Evolutionary conservation across 345 rosid genomes (phyloP), one percentile per base, ranked within the genome.

Genomic region (Lepidium didymum): DNA sequence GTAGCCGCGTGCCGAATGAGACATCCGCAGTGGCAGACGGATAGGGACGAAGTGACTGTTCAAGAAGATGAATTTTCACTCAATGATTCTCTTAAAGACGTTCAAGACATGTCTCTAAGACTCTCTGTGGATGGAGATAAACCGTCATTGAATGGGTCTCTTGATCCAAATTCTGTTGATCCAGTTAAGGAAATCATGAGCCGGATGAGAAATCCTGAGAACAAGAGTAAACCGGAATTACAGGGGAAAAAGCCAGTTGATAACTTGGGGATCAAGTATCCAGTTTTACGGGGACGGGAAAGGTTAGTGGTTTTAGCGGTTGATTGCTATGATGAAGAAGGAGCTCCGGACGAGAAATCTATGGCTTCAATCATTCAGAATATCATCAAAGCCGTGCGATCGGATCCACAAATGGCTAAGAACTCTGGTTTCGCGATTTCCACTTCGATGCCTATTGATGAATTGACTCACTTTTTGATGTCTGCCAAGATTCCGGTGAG

Each of bases 11-110:
- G 96, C 27, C 85, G 97, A 42, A 93, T 87, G 91, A 86, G 99
- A 81, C 88, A 90, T 69, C 96, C 98, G 0, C 96, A 85, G 43
- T 93, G 99, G 99, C 91, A 90, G 69, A 88, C 95, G 0, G 92
- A 87, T 75, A 90, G 96, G 1, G 94, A 94, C 0, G 86, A 75
- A 36, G 86, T 88, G 44, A 97, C 88, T 16, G 68, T 78, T 45
- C 81, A 77, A 21, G 78, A 71, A 1, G 87, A 90, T 56, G 87
- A 77, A 59, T 82, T 84, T 11, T 93, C 97, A 34, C 79, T 90
- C 21, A 90, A 88, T 61, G 99, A 93, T 71, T 93, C 98, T 14
- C 87, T 93, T 11, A 88, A 64, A 79, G 97, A 90, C 27, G 97
- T 90, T 57, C 96, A 87, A 63, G 97, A 93, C 73, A 90, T 93